Conservation (phyloP, 768 basidiomycete species). For the Dentipellis fragilis region DNA sequence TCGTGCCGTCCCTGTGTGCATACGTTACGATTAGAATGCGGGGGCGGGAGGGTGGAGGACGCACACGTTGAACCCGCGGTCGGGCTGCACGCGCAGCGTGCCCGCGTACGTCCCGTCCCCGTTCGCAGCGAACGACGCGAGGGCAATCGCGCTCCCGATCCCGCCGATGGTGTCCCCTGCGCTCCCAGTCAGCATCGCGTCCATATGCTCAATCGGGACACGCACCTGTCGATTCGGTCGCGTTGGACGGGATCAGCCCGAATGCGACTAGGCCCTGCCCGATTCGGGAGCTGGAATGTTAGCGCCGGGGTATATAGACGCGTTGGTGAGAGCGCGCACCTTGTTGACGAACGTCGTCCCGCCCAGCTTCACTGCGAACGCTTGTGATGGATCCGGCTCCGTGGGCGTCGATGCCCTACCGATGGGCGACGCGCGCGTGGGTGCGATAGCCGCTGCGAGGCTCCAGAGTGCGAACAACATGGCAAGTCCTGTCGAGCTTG, state of each 20-base stretch:
- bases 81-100: conserved; percentile 44
- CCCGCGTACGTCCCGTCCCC: conserved; percentile 34
- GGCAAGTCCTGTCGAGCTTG: no score
- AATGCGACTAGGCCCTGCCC: conserved; percentile 49
- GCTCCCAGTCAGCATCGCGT: background rate
- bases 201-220: background rate
- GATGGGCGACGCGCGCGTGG: no score
- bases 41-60: conserved; percentile 8
- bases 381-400: background rate
- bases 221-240: conserved; percentile 38
- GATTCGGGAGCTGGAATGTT: no score
- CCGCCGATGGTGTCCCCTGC: conserved; percentile 47
- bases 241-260: conserved; percentile 50
- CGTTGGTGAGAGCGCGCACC: conserved; percentile 11
- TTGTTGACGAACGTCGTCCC: conserved; percentile 37
- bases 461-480: no score
- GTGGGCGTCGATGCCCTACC: background rate
- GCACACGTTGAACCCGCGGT: conserved; percentile 53
- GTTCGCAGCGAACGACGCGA: conserved; percentile 36
- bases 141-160: conserved; percentile 50
- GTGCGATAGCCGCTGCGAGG: no score
- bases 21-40: background rate
- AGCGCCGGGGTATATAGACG: background rate
- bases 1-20: conserved; percentile 34
- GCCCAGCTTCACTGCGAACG: conserved; percentile 23